phyloP scores from a whole-genome alignment of 768 basidiomycete genomes.

The Pleurotus cornucopiae region DNA sequence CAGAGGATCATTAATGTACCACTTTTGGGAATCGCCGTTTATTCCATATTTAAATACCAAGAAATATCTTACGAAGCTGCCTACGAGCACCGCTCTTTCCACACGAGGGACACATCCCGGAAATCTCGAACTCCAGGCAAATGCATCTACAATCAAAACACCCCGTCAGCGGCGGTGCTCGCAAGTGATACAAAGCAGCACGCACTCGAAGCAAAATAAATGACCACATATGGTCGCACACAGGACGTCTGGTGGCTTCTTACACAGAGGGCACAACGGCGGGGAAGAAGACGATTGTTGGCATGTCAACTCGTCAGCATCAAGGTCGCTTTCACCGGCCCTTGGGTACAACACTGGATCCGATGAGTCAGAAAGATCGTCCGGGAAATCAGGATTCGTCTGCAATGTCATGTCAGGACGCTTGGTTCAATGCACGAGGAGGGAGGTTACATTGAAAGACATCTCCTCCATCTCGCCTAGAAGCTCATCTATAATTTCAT shows the following conservation, averaged over 20 bases:
- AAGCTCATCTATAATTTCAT: background rate
- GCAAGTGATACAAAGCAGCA: background rate
- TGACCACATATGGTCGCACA: conserved; percentile 5
- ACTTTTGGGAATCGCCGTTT: no score
- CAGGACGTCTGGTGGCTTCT: background rate
- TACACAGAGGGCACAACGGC: background rate
- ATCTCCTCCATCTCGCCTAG: conserved; percentile 1
- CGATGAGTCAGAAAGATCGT: conserved; percentile 1
- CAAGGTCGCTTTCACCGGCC: background rate
- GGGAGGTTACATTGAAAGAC: background rate
- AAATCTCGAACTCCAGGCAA: conserved; percentile 4
- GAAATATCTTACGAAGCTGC: conserved; percentile 3
- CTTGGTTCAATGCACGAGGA: background rate
- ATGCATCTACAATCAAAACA: background rate
- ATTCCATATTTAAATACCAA: no score
- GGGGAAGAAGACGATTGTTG: background rate
- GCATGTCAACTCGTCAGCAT: background rate
- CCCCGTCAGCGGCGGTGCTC: background rate
- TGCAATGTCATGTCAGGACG: background rate
- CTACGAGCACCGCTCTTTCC: conserved; percentile 1
- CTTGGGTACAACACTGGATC: background rate
- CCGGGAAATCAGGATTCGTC: conserved; percentile 4
- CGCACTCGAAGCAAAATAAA: conserved; percentile 6
- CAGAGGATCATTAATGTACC: no score
- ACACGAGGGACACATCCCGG: conserved; percentile 3